phyloP scores from a whole-genome alignment of 495 filamentous ascomycete genomes.

The Penicillium bovifimosum region DNA sequence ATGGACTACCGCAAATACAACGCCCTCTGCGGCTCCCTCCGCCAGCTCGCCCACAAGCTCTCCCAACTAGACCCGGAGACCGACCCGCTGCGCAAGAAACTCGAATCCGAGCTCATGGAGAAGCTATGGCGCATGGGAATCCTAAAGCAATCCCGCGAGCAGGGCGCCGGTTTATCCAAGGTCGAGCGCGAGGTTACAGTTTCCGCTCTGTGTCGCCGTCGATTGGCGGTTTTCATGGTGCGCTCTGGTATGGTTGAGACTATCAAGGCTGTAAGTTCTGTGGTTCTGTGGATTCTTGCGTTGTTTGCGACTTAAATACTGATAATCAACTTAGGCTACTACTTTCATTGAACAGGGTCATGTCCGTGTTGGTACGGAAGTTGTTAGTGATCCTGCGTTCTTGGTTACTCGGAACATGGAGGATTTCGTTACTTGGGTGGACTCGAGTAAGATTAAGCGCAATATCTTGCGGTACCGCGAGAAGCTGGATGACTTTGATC shows the following conservation, averaged over 20 bases:
- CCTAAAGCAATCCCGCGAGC: slow-evolving; percentile 57
- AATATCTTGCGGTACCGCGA: slow-evolving; percentile 90
- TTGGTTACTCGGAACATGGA: slow-evolving; percentile 69
- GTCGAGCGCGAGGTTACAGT: slow-evolving; percentile 87
- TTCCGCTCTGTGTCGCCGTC: slow-evolving; percentile 69
- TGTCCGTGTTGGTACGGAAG: slow-evolving; percentile 86
- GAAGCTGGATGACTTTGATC: slow-evolving; percentile 94
- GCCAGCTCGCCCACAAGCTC: slow-evolving; percentile 82
- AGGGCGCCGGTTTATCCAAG: slow-evolving; percentile 57
- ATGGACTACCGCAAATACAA: slow-evolving; percentile 89
- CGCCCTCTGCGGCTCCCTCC: slow-evolving; percentile 72
- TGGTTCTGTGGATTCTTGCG: slow-evolving; percentile 7
- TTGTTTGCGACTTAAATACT: not conserved
- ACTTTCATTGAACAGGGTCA: slow-evolving; percentile 95
- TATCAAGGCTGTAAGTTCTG: slow-evolving; percentile 52
- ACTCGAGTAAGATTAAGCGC: slow-evolving; percentile 93
- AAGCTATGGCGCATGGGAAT: slow-evolving; percentile 92
- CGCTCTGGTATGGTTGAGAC: slow-evolving; percentile 83
- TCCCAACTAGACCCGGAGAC: slow-evolving; percentile 68
- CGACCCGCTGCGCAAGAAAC: slow-evolving; percentile 68
- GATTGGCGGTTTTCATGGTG: slow-evolving; percentile 84
- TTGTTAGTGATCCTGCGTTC: slow-evolving; percentile 70
- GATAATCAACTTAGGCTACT: slow-evolving; percentile 42
- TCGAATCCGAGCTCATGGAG: slow-evolving; percentile 76
- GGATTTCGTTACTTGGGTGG: slow-evolving; percentile 96